Conservation (phyloP, 2,329 filamentous ascomycete genomes). For the Ambrosiella beaveri region DNA sequence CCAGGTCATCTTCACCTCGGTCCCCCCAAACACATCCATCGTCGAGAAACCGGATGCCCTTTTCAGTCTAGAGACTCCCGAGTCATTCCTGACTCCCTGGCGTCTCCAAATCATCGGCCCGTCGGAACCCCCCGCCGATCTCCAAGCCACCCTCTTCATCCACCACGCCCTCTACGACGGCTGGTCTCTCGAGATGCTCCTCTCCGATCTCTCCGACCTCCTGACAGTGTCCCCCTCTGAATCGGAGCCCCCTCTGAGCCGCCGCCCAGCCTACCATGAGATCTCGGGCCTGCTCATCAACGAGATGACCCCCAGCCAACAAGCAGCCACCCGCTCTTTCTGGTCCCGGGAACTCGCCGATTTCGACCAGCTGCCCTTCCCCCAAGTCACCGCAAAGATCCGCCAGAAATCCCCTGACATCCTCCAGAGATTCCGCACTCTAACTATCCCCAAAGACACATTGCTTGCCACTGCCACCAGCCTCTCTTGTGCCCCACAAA, state of each 20-base stretch:
- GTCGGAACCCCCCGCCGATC: not conserved
- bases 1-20: conserved; percentile 43
- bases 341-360: too few species aligned
- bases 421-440: not conserved
- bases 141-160: conserved; percentile 34
- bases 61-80: too few species aligned
- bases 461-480: not conserved
- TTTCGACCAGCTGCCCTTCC: too few species aligned
- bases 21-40: not conserved
- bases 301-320: too few species aligned
- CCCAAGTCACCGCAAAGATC: too few species aligned
- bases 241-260: too few species aligned
- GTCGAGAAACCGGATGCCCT: not conserved
- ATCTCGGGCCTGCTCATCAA: too few species aligned
- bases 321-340: too few species aligned
- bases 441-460: not conserved
- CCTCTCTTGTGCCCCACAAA: conserved; percentile 1
- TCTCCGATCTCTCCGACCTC: conserved; percentile 45
- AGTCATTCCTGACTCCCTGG: not conserved
- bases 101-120: not conserved
- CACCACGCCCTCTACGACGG: conserved; percentile 84
- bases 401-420: too few species aligned
- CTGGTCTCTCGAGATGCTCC: conserved; percentile 70
- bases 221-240: conserved; percentile 18
- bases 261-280: not conserved